These are phyloP conservation scores for Paramecium biaurelia DNA, from an alignment of 73 alveolate genomes.

Conservation along the genomic window DNA sequence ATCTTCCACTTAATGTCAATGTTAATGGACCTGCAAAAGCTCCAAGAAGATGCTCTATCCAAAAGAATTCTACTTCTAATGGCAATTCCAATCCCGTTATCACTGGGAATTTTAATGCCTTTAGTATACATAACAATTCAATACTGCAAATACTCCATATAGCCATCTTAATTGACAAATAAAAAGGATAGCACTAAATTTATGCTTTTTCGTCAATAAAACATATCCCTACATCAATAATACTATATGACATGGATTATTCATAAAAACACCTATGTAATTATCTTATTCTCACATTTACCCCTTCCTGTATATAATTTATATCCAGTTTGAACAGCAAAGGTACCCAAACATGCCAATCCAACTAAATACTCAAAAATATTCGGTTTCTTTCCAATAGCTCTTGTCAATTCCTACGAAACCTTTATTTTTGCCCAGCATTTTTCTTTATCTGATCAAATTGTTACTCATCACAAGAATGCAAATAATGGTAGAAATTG, in stretches of 20 bases:
- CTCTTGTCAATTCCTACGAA: slow-evolving; percentile 33
- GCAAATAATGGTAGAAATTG: background rate
- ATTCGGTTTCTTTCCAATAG: background rate
- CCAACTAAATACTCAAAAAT: slow-evolving; percentile 36
- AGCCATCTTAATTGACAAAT: slow-evolving; percentile 54
- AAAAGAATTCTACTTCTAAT: slow-evolving; percentile 60
- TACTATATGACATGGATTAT: slow-evolving; percentile 63
- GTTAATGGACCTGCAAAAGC: slow-evolving; percentile 60
- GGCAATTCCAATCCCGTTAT: slow-evolving; percentile 54
- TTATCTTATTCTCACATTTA: background rate
- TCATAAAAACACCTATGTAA: slow-evolving; percentile 52
- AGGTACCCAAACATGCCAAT: slow-evolving; percentile 25
- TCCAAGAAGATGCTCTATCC: slow-evolving; percentile 61
- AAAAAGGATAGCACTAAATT: slow-evolving; percentile 46
- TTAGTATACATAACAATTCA: background rate
- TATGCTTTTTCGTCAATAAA: slow-evolving; percentile 39
- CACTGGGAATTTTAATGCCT: slow-evolving; percentile 58
- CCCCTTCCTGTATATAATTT: slow-evolving; percentile 63
- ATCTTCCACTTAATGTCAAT: slow-evolving; percentile 44
- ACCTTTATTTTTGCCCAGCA: background rate
- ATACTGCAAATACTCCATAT: slow-evolving; percentile 54
- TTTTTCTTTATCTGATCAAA: slow-evolving; percentile 13
- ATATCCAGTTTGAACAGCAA: slow-evolving; percentile 41
- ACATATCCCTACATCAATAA: slow-evolving; percentile 52
- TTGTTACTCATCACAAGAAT: slow-evolving; percentile 21